These are phyloP conservation scores for Bacterosira constricta DNA, from an alignment of 108 stramenopile genomes.

Conservation along the genomic window DNA sequence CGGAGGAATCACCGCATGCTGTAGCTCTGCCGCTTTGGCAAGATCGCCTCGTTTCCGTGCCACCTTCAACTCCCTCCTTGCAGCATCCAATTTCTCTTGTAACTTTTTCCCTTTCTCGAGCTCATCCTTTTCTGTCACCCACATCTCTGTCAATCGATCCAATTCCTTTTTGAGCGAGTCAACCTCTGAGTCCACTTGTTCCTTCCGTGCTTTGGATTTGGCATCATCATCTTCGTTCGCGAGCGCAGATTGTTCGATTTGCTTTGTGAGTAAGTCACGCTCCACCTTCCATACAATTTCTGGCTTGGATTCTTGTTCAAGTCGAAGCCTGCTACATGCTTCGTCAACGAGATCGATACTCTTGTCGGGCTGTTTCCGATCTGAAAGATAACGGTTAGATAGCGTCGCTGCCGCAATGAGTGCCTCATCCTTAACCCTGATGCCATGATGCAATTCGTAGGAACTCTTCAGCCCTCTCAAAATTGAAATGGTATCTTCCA, in stretches of 20 bases:
- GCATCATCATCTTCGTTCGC: conserved; percentile 69
- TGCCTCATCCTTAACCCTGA: conserved; percentile 93
- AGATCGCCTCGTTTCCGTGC: conserved; percentile 74
- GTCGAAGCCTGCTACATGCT: conserved; percentile 72
- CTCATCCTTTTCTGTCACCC: conserved; percentile 70
- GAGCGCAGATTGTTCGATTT: conserved; percentile 79
- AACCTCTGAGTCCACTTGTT: conserved; percentile 68
- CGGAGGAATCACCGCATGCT: conserved; percentile 69
- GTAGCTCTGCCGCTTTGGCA: conserved; percentile 55
- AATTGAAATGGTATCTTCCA: conserved; percentile 94
- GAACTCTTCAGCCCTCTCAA: conserved; percentile 90
- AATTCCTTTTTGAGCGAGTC: conserved; percentile 69
- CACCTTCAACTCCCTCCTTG: conserved; percentile 55
- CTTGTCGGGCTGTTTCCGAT: conserved; percentile 93
- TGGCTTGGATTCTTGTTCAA: conserved; percentile 82
- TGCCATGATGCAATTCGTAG: conserved; percentile 89
- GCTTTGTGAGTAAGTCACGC: conserved; percentile 75
- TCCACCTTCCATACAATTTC: conserved; percentile 81
- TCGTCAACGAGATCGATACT: conserved; percentile 97
- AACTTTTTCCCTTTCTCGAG: conserved; percentile 62
- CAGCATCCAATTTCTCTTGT: conserved; percentile 79
- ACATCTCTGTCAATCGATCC: conserved; percentile 58
- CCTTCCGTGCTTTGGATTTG: conserved; percentile 47
- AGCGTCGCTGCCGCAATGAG: conserved; percentile 92
- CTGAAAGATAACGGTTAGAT: conserved; percentile 92